Evolutionary conservation across 2,329 filamentous ascomycete genomes (phyloP).

Genomic region (Aureobasidium zeae): DNA sequence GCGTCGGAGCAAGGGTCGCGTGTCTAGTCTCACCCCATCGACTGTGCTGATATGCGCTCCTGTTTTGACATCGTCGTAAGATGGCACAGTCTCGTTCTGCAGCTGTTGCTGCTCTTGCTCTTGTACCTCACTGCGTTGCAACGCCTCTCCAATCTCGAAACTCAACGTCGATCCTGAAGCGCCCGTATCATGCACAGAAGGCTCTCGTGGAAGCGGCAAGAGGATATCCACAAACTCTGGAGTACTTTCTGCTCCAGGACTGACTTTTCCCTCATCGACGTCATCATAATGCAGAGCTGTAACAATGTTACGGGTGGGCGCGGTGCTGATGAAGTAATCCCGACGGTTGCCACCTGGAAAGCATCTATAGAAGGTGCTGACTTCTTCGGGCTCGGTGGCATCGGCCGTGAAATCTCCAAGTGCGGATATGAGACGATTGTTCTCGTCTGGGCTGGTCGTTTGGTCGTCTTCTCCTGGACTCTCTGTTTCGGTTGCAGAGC

Average conservation of each 20-base stretch:
- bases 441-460: not conserved
- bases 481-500: not conserved
- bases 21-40: conserved; percentile 1
- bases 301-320: too few species aligned
- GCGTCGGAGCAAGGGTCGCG: conserved; percentile 4
- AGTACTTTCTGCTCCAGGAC: not conserved
- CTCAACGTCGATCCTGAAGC: conserved; percentile 1
- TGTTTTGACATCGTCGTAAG: not conserved
- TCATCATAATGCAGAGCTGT: too few species aligned
- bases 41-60: not conserved
- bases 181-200: too few species aligned
- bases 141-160: not conserved
- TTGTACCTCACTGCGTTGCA: not conserved
- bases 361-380: too few species aligned
- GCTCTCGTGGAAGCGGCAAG: too few species aligned
- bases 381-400: conserved; percentile 2
- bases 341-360: too few species aligned
- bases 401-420: conserved; percentile 1
- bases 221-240: too few species aligned
- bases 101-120: too few species aligned
- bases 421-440: not conserved
- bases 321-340: too few species aligned
- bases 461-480: too few species aligned
- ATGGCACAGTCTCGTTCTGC: too few species aligned
- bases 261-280: not conserved